These are phyloP conservation scores for Acanthamoeba culbertsoni DNA, from an alignment of 208 protist genomes.

Conservation along the genomic window DNA sequence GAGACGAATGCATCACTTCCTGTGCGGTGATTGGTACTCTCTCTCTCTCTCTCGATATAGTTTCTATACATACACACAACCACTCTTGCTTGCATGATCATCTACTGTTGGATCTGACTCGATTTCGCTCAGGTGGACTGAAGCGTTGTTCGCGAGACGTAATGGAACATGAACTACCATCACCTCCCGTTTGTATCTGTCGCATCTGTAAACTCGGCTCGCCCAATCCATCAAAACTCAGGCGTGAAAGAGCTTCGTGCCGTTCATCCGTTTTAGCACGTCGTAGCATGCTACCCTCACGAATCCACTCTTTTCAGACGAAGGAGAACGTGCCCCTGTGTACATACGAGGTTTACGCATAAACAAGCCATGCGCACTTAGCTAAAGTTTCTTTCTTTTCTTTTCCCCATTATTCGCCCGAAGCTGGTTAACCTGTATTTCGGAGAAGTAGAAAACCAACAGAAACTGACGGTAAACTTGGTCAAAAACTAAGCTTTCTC, in stretches of 20 bases:
- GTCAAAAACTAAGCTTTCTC: neutral
- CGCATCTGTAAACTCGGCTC: neutral
- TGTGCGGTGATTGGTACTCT: constrained; percentile 10
- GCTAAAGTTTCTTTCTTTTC: too few relatives aligned
- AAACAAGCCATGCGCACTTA: neutral
- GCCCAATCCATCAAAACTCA: neutral
- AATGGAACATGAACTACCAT: neutral
- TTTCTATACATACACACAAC: neutral
- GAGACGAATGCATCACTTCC: neutral
- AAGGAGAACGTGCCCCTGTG: neutral
- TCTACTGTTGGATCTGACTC: too few relatives aligned
- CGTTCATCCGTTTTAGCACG: neutral
- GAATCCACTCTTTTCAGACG: neutral
- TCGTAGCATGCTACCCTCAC: neutral
- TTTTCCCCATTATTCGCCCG: too few relatives aligned
- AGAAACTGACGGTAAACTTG: neutral
- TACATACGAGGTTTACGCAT: neutral
- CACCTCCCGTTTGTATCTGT: neutral
- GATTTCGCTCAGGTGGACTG: neutral
- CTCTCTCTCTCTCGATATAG: neutral
- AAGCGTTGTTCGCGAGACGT: neutral
- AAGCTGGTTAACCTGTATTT: too few relatives aligned
- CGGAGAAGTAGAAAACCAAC: neutral
- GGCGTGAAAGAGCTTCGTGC: constrained; percentile 22
- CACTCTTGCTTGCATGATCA: too few relatives aligned